A percentile compares a stretch with the other conserved stretches of the same genome.
phyloP scores from a whole-genome alignment of 2,329 filamentous ascomycete species.

The Periglandula ipomoeae region DNA sequence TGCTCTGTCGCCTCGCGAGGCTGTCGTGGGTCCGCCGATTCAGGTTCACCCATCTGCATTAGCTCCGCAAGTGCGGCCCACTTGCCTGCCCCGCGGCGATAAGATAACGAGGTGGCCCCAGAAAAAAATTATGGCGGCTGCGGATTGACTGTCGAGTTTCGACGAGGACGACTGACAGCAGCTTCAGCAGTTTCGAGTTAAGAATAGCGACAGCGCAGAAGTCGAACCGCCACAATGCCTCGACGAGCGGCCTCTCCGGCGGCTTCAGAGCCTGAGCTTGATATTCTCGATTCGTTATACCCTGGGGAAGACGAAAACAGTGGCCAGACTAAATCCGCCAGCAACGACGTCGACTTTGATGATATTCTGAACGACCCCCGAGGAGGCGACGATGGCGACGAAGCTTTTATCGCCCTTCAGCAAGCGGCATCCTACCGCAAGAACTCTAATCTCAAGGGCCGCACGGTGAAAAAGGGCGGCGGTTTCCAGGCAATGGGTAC shows the following conservation, averaged over 20 bases:
- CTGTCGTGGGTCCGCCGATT: not conserved
- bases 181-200: too few relatives aligned
- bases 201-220: not conserved
- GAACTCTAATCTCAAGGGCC: slow-evolving; percentile 69
- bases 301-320: slow-evolving; percentile 46
- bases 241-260: slow-evolving; percentile 70
- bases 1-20: not conserved
- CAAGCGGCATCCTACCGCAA: slow-evolving; percentile 87
- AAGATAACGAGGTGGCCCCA: slow-evolving; percentile 25
- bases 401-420: slow-evolving; percentile 80
- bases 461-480: slow-evolving; percentile 86
- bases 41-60: not conserved
- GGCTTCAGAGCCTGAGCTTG: slow-evolving; percentile 80
- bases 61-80: slow-evolving; percentile 7
- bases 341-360: slow-evolving; percentile 46
- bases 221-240: slow-evolving; percentile 44
- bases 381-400: slow-evolving; percentile 56
- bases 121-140: slow-evolving; percentile 22
- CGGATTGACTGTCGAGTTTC: too few relatives aligned
- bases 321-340: slow-evolving; percentile 25
- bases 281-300: slow-evolving; percentile 75
- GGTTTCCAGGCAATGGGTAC: slow-evolving; percentile 91
- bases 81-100: slow-evolving; percentile 23
- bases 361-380: slow-evolving; percentile 48
- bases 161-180: too few relatives aligned